A percentile compares a stretch with the other conserved stretches of the same genome.
Conservation (phyloP, 148 eudicot genomes). For the Rhododendron ferrugineum region DNA sequence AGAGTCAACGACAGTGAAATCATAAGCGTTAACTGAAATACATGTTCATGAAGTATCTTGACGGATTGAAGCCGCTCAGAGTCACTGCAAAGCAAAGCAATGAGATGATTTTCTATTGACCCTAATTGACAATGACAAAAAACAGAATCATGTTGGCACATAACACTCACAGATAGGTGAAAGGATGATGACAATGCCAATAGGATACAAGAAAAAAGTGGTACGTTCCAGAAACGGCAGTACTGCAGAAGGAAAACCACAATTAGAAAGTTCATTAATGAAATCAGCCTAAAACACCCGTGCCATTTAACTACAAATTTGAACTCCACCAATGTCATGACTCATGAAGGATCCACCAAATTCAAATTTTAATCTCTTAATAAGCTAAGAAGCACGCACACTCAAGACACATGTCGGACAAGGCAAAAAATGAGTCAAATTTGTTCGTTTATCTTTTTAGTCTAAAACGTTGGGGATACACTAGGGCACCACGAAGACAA, state of each 20-base stretch:
- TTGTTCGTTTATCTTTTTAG: not conserved
- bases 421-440: not conserved
- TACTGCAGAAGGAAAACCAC: constrained; percentile 51
- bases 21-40: constrained; percentile 70
- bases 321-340: not conserved
- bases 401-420: not conserved
- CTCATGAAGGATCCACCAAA: too few relatives aligned
- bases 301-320: not conserved
- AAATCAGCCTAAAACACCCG: not conserved
- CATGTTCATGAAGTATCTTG: constrained; percentile 85
- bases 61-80: constrained; percentile 87
- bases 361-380: not conserved
- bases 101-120: not conserved
- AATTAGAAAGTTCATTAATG: not conserved
- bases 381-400: not conserved
- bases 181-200: constrained; percentile 76
- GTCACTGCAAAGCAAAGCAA: constrained; percentile 48
- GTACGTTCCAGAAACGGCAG: constrained; percentile 96
- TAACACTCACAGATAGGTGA: constrained; percentile 80
- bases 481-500: not conserved
- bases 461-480: not conserved
- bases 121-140: not conserved
- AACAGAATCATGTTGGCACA: not conserved
- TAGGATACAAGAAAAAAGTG: constrained; percentile 90
- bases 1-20: constrained; percentile 18